Base-by-base conservation (phyloP, 768 basidiomycete genomes). In the Tulasnella sp. region DNA sequence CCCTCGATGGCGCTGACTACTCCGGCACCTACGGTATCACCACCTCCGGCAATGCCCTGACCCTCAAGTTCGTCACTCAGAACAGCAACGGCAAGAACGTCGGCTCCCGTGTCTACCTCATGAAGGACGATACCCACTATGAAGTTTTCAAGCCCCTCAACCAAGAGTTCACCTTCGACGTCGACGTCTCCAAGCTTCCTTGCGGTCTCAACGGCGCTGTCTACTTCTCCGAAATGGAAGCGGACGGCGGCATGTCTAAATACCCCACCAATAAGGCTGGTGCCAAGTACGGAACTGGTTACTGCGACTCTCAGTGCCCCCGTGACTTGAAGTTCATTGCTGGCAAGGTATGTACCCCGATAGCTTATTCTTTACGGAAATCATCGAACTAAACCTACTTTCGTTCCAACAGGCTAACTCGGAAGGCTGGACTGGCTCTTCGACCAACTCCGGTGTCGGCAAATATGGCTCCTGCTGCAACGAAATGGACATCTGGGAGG, bases 401-500 rank as follows among this genome's bases (percentile, higher is more conserved):
- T 34, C 19, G 29, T 52, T 72, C 3, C 45, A 42, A 25, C 78
- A 88, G 87, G 86, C 87, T 74, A 88, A 88, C 84, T 80, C 84
- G 37, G 79, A 78, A 25, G 85, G 83, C 77, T 88, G 88, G 87
- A 80, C 78, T 12, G 75, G 79, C 19, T 80, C 82, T 15, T 54
- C 83, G 17, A 37, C 22, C 73, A 89, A 88, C 82, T 82, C 87
- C 11, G 88, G 88, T 34, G 81, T 81, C 7, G 87, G 88, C 42
- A 37, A 80, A 25, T 83, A 80, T 79, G 88, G 88, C 78, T 82
- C 87, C 34, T 88, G 88, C 84, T 89, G 88, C 81, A 84, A 81
- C 76, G 88, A 88, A 82, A 88, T 89, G 87, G 88, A 89, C 81
- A 84, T 89, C 81, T 89, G 88, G 88, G 88, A 88, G 79, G 87